These are phyloP conservation scores for Teunomyces kruisii DNA, from an alignment of 805 yeast species.

Conservation along the genomic window DNA sequence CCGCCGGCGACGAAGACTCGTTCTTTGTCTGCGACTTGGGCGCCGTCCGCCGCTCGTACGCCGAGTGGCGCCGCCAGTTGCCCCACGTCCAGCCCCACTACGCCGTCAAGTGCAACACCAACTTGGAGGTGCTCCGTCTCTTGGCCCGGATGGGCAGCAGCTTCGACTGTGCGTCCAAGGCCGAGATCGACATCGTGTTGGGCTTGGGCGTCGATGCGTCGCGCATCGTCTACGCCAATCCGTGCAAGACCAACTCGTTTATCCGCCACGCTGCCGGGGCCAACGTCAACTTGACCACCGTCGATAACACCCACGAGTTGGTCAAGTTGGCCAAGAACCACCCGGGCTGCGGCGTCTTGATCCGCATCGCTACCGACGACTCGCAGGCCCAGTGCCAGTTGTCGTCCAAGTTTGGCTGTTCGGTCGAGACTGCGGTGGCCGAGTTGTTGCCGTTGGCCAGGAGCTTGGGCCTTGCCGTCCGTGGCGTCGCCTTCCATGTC, in stretches of 20 bases:
- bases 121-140: conserved; percentile 53
- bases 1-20: conserved; percentile 78
- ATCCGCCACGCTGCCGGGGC: conserved; percentile 64
- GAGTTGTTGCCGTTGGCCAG: conserved; percentile 62
- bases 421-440: conserved; percentile 49
- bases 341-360: conserved; percentile 67
- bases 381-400: conserved; percentile 81
- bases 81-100: conserved; percentile 85
- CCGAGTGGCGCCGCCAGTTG: conserved; percentile 62
- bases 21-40: conserved; percentile 87
- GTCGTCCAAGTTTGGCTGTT: conserved; percentile 87
- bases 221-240: conserved; percentile 86
- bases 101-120: conserved; percentile 93
- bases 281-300: conserved; percentile 73
- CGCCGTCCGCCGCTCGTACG: conserved; percentile 58
- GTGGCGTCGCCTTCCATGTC: conserved; percentile 92
- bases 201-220: conserved; percentile 60
- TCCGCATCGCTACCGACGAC: conserved; percentile 89
- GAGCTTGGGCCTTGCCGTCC: conserved; percentile 59
- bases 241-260: conserved; percentile 86
- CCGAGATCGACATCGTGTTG: conserved; percentile 72
- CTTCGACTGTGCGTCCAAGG: conserved; percentile 91
- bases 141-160: conserved; percentile 66
- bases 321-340: conserved; percentile 66
- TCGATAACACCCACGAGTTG: conserved; percentile 85